phyloP scores from a whole-genome alignment of 495 filamentous ascomycete genomes.

The Penicillium paradoxum region DNA sequence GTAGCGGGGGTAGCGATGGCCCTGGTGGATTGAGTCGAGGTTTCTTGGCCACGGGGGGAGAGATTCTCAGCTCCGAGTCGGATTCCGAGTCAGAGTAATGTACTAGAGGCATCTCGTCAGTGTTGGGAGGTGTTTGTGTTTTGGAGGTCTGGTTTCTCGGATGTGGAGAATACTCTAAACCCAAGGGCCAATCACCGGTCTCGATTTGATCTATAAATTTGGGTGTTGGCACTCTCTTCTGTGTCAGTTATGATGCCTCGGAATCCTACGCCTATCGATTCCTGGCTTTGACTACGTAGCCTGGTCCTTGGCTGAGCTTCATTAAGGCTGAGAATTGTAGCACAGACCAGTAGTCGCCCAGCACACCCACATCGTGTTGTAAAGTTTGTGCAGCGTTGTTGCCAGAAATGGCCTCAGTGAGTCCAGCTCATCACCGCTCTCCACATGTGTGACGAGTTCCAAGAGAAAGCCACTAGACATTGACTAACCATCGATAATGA shows the following conservation, averaged over 20 bases:
- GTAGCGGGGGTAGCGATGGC: slow-evolving; percentile 70
- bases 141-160: not conserved
- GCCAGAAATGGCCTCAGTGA: too few species aligned
- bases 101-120: slow-evolving; percentile 54
- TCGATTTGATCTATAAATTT: not conserved
- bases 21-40: slow-evolving; percentile 10
- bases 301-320: too few species aligned
- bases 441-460: too few species aligned
- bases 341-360: too few species aligned
- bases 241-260: not conserved
- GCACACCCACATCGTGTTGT: too few species aligned
- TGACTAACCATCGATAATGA: too few species aligned
- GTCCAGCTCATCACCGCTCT: too few species aligned
- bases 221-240: not conserved
- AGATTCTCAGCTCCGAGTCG: slow-evolving; percentile 36
- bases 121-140: slow-evolving; percentile 1
- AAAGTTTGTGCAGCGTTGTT: too few species aligned
- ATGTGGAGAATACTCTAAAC: not conserved
- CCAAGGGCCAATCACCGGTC: not conserved
- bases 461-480: too few species aligned
- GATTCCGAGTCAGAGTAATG: slow-evolving; percentile 70
- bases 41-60: slow-evolving; percentile 26
- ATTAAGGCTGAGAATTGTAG: too few species aligned
- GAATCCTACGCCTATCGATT: too few species aligned
- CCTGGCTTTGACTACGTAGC: too few species aligned